Evolutionary conservation across 768 basidiomycete genomes (phyloP), one percentile per base, ranked within the genome.

Genomic region (Stropharia rugosoannulata): DNA sequence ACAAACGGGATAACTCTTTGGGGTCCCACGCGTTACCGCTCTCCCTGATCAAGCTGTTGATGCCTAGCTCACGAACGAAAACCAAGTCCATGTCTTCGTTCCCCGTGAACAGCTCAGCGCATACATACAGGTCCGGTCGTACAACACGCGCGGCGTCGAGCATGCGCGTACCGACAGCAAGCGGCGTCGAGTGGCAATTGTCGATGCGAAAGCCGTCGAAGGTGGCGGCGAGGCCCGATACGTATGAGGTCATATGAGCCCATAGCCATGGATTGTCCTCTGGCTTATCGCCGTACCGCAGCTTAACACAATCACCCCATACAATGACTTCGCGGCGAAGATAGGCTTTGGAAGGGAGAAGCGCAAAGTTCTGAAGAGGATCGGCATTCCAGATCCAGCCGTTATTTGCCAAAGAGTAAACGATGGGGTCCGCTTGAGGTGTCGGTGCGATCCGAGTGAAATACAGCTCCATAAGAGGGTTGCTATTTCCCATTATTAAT

Each of bases 361-460:
- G 81, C 7, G 96, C 97, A 73, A 99, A 99, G 73, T 98, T 98
- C 60, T 86, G 80, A 13, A 98, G 80, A 0, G 97, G 96, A 66
- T 99, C 87, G 2, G 96, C 95, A 60, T 88, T 75, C 96, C 97
- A 99, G 61, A 99, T 94, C 97, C 97, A 99, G 2, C 97, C 97
- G 67, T 99, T 99, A 72, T 98, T 98, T 5, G 96, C 97, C 27
- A 99, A 75, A 2, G 90, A 87, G 66, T 94, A 90, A 12, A 80
- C 75, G 29, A 75, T 65, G n/a, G 77, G 80, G 50, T 82, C 79
- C 12, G 75, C 69, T 36, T 73, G 57, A 8, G 70, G 64, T 19
- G 64, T 71, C 35, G 75, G 80, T 38, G 59, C 75, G 11, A 98
- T 70, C 22, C 94, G 87, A 1, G 95, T 98, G 72, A 99, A 99